Percentiles rank a stretch among this genome's conserved stretches.
These are phyloP conservation scores for Penicillium sp. DNA, from an alignment of 2,329 filamentous ascomycete genomes.

Conservation along the genomic window DNA sequence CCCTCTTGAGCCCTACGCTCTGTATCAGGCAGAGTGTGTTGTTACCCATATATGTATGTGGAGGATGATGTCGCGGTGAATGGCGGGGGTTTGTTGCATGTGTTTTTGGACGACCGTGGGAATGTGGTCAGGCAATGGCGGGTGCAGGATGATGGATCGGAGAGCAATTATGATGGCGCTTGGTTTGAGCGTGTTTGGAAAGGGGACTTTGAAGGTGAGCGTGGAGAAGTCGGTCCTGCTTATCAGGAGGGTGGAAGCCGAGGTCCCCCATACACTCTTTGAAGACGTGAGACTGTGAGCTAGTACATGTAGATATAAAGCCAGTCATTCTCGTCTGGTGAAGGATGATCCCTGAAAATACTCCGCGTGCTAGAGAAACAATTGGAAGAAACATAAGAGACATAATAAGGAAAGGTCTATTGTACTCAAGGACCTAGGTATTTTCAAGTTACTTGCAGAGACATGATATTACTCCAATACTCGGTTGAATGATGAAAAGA, in stretches of 20 bases:
- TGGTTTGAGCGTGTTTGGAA: constrained; percentile 3
- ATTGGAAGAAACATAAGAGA: no score
- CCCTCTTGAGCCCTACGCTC: background rate
- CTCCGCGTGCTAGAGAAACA: no score
- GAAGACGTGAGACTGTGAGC: background rate
- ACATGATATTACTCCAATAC: no score
- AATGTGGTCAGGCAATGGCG: constrained; percentile 9
- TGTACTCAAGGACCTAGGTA: no score
- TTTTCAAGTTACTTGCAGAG: no score
- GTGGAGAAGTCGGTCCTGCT: constrained; percentile 3
- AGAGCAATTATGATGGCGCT: background rate
- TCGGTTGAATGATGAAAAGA: no score
- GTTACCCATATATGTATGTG: constrained; percentile 9
- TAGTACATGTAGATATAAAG: background rate
- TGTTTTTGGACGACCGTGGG: constrained; percentile 9
- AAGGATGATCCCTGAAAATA: no score
- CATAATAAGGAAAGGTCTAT: no score
- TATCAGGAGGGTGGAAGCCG: constrained; percentile 15
- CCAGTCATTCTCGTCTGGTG: background rate
- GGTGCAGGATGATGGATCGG: background rate
- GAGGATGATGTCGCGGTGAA: constrained; percentile 9
- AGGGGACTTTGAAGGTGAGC: background rate
- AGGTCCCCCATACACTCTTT: constrained; percentile 14
- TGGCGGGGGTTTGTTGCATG: constrained; percentile 4
- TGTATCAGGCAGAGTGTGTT: constrained; percentile 2